A percentile compares a stretch with the other conserved stretches of the same genome.
phyloP scores from a whole-genome alignment of 1,284 basidiomycete species.

The Naganishia cerealis region DNA sequence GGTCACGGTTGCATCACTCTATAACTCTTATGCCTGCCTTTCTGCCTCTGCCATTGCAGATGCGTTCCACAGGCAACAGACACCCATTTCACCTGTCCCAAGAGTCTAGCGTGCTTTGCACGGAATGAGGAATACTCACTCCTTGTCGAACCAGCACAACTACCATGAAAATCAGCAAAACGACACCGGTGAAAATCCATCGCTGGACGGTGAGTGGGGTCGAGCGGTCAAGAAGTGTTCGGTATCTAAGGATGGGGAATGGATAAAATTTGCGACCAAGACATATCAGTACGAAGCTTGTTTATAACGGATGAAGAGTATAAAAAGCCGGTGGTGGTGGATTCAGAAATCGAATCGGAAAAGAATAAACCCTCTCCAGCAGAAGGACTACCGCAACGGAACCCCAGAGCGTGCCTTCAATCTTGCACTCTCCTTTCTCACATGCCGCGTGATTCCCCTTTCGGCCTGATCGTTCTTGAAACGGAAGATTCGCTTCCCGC shows the following conservation, averaged over 20 bases:
- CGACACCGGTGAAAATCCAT: conserved; percentile 76
- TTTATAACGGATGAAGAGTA: no score
- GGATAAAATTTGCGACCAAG: background rate
- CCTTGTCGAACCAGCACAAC: conserved; percentile 87
- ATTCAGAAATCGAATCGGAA: no score
- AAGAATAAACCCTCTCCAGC: no score
- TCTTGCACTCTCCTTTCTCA: no score
- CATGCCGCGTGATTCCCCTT: no score
- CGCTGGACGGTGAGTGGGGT: conserved; percentile 85
- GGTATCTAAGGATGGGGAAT: conserved; percentile 57
- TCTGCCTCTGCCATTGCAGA: no score
- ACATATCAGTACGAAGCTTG: background rate
- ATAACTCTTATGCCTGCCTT: background rate
- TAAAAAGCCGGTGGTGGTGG: no score
- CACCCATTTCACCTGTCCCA: no score
- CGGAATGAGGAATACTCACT: conserved; percentile 59
- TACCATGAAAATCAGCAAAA: conserved; percentile 77
- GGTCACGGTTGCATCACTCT: background rate
- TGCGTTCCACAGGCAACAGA: no score
- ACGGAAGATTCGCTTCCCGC: background rate
- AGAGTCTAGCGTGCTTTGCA: conserved; percentile 16
- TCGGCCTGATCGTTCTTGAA: no score
- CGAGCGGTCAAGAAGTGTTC: conserved; percentile 81
- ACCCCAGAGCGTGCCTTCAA: no score
- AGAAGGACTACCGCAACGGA: no score